Conservation (phyloP, 163 green algal genomes). For the Scenedesmus sp. region DNA sequence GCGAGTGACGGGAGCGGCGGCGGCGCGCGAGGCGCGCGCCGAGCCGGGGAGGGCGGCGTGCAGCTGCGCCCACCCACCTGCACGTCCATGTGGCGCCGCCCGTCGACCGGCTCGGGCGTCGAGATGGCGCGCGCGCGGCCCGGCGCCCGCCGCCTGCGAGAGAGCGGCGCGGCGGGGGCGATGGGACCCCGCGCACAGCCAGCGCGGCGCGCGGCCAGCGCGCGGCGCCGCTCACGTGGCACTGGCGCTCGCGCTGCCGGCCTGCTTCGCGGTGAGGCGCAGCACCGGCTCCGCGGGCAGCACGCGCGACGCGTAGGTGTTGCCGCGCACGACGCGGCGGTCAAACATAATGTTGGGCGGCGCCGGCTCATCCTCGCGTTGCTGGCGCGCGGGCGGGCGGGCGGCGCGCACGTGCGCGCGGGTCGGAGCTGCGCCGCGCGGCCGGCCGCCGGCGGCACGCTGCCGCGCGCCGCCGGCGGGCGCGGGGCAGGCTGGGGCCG, state of each 20-base stretch:
- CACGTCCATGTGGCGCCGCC: conserved; percentile 78
- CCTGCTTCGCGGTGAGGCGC: not conserved
- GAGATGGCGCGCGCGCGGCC: conserved; percentile 9
- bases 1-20: not conserved
- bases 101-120: conserved; percentile 80
- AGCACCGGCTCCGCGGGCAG: conserved; percentile 63
- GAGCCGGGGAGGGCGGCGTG: not conserved
- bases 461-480: too few species aligned
- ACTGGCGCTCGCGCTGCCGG: conserved; percentile 10
- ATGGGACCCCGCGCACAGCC: too few species aligned
- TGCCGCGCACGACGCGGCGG: conserved; percentile 81
- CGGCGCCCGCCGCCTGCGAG: conserved; percentile 9
- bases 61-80: conserved; percentile 19
- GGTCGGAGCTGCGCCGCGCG: too few species aligned
- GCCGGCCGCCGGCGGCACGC: too few species aligned
- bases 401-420: too few species aligned
- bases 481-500: too few species aligned
- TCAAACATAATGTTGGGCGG: conserved; percentile 91
- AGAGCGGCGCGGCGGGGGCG: too few species aligned
- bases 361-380: conserved; percentile 60
- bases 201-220: not conserved
- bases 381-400: conserved; percentile 50
- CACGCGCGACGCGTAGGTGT: conserved; percentile 85
- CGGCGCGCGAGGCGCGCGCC: not conserved
- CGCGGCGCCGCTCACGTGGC: not conserved